Conservation (phyloP, 331 rosid genomes). For the Pyrus hybrid region DNA sequence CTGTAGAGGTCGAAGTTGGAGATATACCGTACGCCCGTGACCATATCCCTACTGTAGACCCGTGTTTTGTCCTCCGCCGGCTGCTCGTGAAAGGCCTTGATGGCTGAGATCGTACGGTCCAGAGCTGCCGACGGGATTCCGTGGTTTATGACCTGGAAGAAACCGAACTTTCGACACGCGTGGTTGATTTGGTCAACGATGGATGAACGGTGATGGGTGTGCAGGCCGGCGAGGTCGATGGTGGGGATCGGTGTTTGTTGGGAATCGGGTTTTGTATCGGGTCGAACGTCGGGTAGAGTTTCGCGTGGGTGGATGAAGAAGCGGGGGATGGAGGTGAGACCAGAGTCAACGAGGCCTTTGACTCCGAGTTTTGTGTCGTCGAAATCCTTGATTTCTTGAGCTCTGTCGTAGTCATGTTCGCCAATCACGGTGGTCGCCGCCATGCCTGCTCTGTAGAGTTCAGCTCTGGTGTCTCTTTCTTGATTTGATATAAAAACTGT, state of each 20-base stretch:
- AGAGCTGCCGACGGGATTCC: conserved; percentile 32
- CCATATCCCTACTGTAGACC: conserved; percentile 33
- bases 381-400: conserved; percentile 31
- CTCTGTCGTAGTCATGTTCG: background rate
- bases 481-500: too few species aligned
- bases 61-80: conserved; percentile 34
- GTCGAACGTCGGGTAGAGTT: conserved; percentile 22
- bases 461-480: too few species aligned
- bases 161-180: conserved; percentile 47
- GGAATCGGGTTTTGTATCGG: background rate
- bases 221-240: conserved; percentile 42
- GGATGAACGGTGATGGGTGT: conserved; percentile 14
- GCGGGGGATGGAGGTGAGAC: conserved; percentile 44
- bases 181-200: conserved; percentile 23
- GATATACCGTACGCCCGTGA: conserved; percentile 35
- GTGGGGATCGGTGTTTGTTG: conserved; percentile 25
- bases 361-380: conserved; percentile 53
- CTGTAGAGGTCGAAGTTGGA: conserved; percentile 57
- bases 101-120: conserved; percentile 20
- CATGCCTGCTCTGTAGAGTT: too few species aligned
- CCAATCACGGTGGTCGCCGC: background rate
- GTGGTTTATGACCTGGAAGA: conserved; percentile 67
- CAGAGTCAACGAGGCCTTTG: conserved; percentile 62
- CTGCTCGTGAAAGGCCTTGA: conserved; percentile 65
- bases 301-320: conserved; percentile 72